phyloP scores from a whole-genome alignment of 2,329 filamentous ascomycete species.

The Aspergillus clavatus region DNA sequence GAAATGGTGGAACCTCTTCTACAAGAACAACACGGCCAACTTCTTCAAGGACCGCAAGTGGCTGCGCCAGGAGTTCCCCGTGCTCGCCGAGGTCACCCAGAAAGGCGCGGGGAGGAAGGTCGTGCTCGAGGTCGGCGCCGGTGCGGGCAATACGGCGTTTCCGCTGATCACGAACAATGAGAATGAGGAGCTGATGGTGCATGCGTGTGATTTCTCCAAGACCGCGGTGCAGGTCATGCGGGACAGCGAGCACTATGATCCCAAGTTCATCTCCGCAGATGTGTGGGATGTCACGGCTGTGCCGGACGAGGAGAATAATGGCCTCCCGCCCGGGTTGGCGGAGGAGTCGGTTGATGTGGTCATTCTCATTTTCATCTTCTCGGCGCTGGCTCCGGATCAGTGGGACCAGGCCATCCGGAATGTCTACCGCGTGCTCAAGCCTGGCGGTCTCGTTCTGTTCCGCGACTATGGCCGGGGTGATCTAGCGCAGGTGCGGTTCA shows the following conservation, averaged over 20 bases:
- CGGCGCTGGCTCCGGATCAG: conserved; percentile 76
- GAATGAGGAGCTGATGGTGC: conserved; percentile 75
- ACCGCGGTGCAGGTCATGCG: conserved; percentile 93
- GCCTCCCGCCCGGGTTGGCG: conserved; percentile 68
- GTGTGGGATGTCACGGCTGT: conserved; percentile 85
- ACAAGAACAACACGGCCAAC: conserved; percentile 94
- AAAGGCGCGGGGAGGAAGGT: conserved; percentile 64
- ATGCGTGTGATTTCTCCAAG: conserved; percentile 95
- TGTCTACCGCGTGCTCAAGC: conserved; percentile 76
- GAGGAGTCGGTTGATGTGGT: conserved; percentile 86
- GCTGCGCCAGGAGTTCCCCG: conserved; percentile 91
- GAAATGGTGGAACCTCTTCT: conserved; percentile 98
- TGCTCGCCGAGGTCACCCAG: conserved; percentile 70
- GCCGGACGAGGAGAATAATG: conserved; percentile 41
- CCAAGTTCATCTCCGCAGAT: conserved; percentile 71
- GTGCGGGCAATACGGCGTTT: conserved; percentile 94
- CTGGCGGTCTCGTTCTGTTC: conserved; percentile 89
- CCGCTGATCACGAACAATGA: conserved; percentile 79
- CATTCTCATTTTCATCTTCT: conserved; percentile 96
- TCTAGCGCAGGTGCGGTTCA: conserved; percentile 92
- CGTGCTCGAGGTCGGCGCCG: conserved; percentile 86
- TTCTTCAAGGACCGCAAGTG: conserved; percentile 99
- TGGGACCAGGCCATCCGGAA: conserved; percentile 81
- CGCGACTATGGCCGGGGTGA: conserved; percentile 95
- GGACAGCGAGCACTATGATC: conserved; percentile 68